Conservation (phyloP, 768 basidiomycete species). For the Amanita pseudoporphyria region DNA sequence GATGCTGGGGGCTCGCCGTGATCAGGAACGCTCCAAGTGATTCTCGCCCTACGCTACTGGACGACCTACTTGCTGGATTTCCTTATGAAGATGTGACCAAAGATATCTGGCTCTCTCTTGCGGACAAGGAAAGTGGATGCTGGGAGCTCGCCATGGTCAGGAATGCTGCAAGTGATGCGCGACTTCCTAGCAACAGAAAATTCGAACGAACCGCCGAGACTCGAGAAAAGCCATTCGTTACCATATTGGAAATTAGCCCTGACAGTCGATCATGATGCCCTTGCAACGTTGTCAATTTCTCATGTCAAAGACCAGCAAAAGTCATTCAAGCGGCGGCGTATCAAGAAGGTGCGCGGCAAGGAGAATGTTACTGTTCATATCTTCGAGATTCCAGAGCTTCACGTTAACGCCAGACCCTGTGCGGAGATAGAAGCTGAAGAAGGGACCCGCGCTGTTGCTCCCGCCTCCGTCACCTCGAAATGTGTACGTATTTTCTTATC, state of each 20-base stretch:
- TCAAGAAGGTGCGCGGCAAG: background rate
- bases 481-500: too few species aligned
- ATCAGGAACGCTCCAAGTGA: background rate
- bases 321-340: background rate
- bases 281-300: too few species aligned
- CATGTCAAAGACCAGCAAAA: background rate
- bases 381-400: slow-evolving; percentile 3
- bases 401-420: background rate
- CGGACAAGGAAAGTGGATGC: background rate
- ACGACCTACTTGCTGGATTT: background rate
- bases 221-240: background rate
- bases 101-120: background rate
- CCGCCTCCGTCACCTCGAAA: too few species aligned
- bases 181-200: background rate
- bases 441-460: background rate
- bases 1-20: too few species aligned
- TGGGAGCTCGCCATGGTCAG: background rate
- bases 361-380: background rate
- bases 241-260: too few species aligned
- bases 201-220: background rate
- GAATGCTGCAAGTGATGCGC: background rate
- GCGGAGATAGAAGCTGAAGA: slow-evolving; percentile 2
- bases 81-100: background rate
- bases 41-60: background rate
- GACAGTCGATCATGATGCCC: too few species aligned